A percentile compares a stretch with the other conserved stretches of the same genome.
phyloP scores from a whole-genome alignment of 306 rosid species.

The Crataegus laevigata region DNA sequence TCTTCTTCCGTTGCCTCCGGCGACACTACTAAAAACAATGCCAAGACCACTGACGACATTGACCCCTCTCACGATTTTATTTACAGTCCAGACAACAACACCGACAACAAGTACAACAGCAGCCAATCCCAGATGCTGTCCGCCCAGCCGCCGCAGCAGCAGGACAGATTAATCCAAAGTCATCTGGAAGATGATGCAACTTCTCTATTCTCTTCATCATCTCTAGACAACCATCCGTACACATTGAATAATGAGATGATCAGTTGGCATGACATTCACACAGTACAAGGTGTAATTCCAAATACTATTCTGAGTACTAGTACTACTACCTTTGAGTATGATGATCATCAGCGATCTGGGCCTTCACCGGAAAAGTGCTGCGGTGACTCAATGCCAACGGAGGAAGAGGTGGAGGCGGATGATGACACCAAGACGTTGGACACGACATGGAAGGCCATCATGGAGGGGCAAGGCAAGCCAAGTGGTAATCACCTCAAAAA shows the following conservation, averaged over 20 bases:
- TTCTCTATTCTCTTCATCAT: background rate
- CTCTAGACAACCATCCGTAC: background rate
- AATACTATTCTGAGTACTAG: background rate
- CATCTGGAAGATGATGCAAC: background rate
- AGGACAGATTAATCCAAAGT: background rate
- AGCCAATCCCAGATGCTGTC: background rate
- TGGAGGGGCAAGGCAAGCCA: conserved; percentile 33
- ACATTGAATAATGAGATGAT: conserved; percentile 1
- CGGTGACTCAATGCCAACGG: conserved; percentile 9
- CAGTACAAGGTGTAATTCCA: conserved; percentile 1
- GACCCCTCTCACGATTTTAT: background rate
- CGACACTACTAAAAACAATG: background rate
- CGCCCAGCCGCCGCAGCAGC: background rate
- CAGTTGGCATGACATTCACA: conserved; percentile 10
- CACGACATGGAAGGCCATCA: conserved; percentile 48
- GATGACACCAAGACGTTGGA: conserved; percentile 36
- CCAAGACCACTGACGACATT: background rate
- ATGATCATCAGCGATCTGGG: background rate
- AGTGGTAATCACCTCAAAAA: conserved; percentile 28
- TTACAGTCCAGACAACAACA: background rate
- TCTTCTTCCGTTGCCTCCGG: background rate
- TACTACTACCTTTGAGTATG: background rate
- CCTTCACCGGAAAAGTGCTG: conserved; percentile 23
- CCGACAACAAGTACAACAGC: background rate
- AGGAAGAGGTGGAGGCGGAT: background rate